Evolutionary conservation across 345 rosid genomes (phyloP), one percentile per base, ranked within the genome.

Genomic region (Pistacia vera): DNA sequence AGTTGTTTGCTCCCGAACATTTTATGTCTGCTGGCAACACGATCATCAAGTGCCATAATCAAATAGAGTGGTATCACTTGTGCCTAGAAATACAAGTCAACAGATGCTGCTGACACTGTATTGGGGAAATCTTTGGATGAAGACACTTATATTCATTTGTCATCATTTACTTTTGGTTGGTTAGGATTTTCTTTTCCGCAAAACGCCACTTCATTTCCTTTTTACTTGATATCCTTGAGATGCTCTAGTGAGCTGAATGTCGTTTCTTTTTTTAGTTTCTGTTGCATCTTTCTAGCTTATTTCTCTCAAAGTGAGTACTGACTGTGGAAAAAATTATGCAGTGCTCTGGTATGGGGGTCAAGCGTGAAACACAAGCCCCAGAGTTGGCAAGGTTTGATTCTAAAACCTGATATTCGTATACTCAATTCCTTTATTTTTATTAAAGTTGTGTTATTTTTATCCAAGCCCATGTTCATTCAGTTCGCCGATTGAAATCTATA

Each of bases 311-410:
- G 38, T 38, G 46, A 61, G 62, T n/a, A 30, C 66, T 77, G 63
- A 57, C 67, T 76, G 16, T 71, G 75, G 73, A 36, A 14, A 11
- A 41, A 76, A 22, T 82, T 65, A 60, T 80, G 63, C 95, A 93
- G 99, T 68, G 97, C 97, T 71, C 79, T 96, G 41, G 98, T 93
- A 10, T 96, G 99, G 99, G 99, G 99, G 70, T 96, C 99, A 4
- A 96, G 99, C 48, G 98, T 68, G 4, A 96, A 96, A 84, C 99
- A 96, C 90, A 96, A 93, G 86, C 99, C 99, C 6, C 99, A 91
- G 99, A 83, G 99, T 96, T 80, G 99, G 98, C 91, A 96, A 92
- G 99, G 98, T 96, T 41, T 51, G 73, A 71, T 66, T 73, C 66
- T 14, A 22, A 25, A 64, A 62, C 66, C 66, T 22, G 14, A 57